phyloP scores from a whole-genome alignment of 345 rosid genomes.

The Eucalyptus sp. region DNA sequence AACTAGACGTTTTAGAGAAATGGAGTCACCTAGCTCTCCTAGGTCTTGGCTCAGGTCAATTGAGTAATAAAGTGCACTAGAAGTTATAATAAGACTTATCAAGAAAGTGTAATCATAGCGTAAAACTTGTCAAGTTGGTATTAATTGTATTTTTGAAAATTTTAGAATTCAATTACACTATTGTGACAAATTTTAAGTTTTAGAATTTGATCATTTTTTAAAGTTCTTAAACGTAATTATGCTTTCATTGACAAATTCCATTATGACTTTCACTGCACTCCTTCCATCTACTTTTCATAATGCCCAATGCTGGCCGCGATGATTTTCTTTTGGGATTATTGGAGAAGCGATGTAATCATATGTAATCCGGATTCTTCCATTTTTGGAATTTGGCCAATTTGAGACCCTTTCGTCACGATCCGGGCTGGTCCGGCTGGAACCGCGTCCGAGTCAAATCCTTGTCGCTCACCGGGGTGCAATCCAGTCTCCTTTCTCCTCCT shows the following conservation, averaged over 20 bases:
- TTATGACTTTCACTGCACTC: too few relatives aligned
- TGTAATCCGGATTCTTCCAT: background rate
- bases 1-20: background rate
- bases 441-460: background rate
- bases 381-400: background rate
- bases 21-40: background rate
- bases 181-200: accelerated
- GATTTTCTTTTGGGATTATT: background rate
- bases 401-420: background rate
- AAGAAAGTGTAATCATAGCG: too few relatives aligned
- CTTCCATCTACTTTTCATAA: too few relatives aligned
- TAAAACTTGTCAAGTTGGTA: too few relatives aligned
- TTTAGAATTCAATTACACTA: accelerated
- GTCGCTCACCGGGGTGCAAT: background rate
- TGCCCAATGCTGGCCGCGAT: too few relatives aligned
- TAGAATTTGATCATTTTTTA: too few relatives aligned
- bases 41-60: background rate
- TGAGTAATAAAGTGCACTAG: too few relatives aligned
- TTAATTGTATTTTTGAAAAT: too few relatives aligned
- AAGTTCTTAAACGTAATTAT: too few relatives aligned
- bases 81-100: too few relatives aligned
- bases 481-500: background rate
- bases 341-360: background rate
- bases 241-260: accelerated
- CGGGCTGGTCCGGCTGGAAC: background rate